Evolutionary conservation across 768 basidiomycete genomes (phyloP), one percentile per base, ranked within the genome.

Genomic region (Amanita rubescens): DNA sequence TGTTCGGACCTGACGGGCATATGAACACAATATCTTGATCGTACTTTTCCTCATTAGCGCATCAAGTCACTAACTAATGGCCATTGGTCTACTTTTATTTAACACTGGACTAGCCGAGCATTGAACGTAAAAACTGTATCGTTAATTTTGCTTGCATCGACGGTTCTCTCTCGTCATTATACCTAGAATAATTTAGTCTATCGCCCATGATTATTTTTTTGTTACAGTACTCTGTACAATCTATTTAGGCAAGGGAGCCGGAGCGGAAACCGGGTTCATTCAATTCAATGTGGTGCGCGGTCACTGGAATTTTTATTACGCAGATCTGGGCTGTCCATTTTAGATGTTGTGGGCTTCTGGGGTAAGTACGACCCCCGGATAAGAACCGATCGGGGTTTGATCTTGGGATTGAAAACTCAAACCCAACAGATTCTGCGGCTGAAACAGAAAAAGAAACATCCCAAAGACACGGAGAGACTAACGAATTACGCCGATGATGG

Each of bases 1-100:
- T 69, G 65, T 75, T 73, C 59, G 65, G 63, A 35, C 66, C 72
- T 53, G 79, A 78, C 64, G 75, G 74, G 52, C 74, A 74, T 57
- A 67, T 79, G 51, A 75, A 75, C 58, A 63, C 71, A 47, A 63
- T 77, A 56, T 67, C 78, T 61, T 79, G 69, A 59, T 25, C 25
- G 59, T 54, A 32, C 48, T 56, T 39, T 50, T 14, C 43, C 43
- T 46, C 49, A 55, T 48, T 59, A 57, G 42, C 44, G 39, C 55
- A 56, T 42, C 53, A 44, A 34, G 34, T 20, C 24, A 27, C 47
- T 53, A 54, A 22, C 47, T 49, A 51, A 39, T 34, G 20, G 53
- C 35, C 43, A 49, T 39, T 47, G 20, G 38, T 41, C 43, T 45
- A 49, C 33, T 25, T 56, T 19, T 11, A 17, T 37, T 46, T 34